Evolutionary conservation across 176 grass and related monocot genomes (phyloP).

Genomic region (Hsuehochloa calcarea): DNA sequence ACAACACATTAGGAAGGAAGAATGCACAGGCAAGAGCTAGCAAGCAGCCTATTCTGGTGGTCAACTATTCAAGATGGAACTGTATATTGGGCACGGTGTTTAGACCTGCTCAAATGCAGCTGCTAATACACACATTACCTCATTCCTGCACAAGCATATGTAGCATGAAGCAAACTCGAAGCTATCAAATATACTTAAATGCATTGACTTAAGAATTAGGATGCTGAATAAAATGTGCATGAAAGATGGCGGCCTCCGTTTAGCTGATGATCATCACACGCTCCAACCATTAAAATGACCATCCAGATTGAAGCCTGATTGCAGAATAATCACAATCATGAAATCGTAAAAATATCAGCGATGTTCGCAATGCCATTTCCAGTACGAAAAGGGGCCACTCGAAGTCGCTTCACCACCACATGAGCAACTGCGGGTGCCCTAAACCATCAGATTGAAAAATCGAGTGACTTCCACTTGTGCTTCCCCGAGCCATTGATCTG

Average conservation of each 20-base stretch:
- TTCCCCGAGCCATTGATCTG: neutral
- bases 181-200: neutral
- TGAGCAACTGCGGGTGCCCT: neutral
- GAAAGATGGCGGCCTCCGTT: neutral
- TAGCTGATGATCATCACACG: neutral
- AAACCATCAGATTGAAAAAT: neutral
- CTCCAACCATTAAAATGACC: neutral
- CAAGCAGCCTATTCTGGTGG: neutral
- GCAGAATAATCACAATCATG: neutral
- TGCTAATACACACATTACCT: too few species aligned
- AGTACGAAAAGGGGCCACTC: neutral
- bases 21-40: slow-evolving; percentile 10
- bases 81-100: neutral
- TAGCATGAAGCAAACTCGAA: neutral
- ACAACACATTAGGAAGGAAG: slow-evolving; percentile 12
- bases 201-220: neutral
- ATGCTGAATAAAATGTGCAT: neutral
- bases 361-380: neutral
- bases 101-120: neutral
- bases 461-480: neutral
- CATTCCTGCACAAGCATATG: too few species aligned
- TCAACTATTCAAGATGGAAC: slow-evolving; percentile 10
- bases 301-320: neutral
- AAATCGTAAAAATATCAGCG: neutral
- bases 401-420: neutral